Evolutionary conservation across 495 filamentous ascomycete species (phyloP).

Genomic region (Elasticomyces elasticus): DNA sequence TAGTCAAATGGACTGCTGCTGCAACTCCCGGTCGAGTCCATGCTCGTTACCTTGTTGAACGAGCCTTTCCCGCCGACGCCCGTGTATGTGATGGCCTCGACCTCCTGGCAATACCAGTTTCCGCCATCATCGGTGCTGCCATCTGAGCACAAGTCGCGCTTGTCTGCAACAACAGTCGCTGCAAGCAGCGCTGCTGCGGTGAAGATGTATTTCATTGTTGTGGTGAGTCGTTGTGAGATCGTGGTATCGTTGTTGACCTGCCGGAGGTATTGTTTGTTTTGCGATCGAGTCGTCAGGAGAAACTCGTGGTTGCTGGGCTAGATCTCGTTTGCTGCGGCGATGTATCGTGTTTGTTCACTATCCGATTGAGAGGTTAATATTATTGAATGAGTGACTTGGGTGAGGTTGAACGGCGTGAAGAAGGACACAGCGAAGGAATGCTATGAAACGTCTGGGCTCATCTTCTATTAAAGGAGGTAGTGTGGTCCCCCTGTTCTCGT

Average conservation of each 20-base stretch:
- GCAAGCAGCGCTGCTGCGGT: conserved; percentile 23
- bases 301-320: not conserved
- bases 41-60: conserved; percentile 49
- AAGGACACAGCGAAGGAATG: not conserved
- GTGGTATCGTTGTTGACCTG: not conserved
- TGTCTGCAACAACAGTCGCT: conserved; percentile 10
- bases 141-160: conserved; percentile 21
- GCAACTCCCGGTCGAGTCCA: conserved; percentile 51
- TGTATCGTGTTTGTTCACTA: not conserved
- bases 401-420: not conserved
- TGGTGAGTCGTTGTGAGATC: not conserved
- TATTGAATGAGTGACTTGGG: not conserved
- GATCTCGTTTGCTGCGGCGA: not conserved
- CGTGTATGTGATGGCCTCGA: conserved; percentile 49
- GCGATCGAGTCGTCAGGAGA: not conserved
- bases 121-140: conserved; percentile 18
- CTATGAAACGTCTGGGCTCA: not conserved
- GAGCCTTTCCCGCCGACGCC: conserved; percentile 46
- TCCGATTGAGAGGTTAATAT: not conserved
- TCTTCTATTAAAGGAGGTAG: not conserved
- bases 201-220: conserved; percentile 11
- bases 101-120: conserved; percentile 50
- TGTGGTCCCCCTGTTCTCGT: too few relatives aligned
- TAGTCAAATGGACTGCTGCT: conserved; percentile 38
- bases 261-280: not conserved